These are phyloP conservation scores for Cucumis melo DNA, from an alignment of 306 rosid species.

Conservation along the genomic window DNA sequence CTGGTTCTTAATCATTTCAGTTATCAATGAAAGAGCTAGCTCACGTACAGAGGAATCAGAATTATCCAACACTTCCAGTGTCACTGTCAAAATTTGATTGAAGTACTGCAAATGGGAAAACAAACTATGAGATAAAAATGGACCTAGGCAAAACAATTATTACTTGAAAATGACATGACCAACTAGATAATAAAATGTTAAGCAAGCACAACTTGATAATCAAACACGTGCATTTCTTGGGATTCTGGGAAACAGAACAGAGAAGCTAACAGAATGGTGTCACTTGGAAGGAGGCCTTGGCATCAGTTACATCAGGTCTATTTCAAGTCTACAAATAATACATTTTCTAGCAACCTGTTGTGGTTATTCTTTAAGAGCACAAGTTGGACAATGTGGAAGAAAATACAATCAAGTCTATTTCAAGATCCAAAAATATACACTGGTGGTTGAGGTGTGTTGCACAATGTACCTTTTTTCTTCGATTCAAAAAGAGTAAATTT, in stretches of 20 bases:
- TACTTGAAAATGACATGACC: neutral
- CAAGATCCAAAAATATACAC: neutral
- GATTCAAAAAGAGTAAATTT: neutral
- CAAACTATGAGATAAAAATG: conserved; percentile 7
- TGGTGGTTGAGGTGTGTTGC: neutral
- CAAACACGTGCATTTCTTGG: neutral
- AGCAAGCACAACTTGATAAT: neutral
- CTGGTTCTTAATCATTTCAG: conserved; percentile 92
- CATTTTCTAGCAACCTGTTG: neutral
- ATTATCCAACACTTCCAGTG: conserved; percentile 92
- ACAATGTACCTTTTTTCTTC: neutral
- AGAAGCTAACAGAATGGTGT: neutral
- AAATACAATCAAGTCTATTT: neutral
- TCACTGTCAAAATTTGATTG: conserved; percentile 84
- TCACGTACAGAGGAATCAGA: conserved; percentile 70
- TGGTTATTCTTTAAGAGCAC: neutral
- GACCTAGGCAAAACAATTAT: neutral
- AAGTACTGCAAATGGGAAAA: conserved; percentile 70
- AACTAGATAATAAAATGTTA: neutral
- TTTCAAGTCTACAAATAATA: neutral
- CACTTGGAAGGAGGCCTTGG: neutral
- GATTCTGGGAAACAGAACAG: neutral
- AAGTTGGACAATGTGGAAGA: neutral
- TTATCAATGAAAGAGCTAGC: conserved; percentile 61
- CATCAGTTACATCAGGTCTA: neutral